phyloP scores from a whole-genome alignment of 2,329 filamentous ascomycete genomes.

The Cercospora sojina region DNA sequence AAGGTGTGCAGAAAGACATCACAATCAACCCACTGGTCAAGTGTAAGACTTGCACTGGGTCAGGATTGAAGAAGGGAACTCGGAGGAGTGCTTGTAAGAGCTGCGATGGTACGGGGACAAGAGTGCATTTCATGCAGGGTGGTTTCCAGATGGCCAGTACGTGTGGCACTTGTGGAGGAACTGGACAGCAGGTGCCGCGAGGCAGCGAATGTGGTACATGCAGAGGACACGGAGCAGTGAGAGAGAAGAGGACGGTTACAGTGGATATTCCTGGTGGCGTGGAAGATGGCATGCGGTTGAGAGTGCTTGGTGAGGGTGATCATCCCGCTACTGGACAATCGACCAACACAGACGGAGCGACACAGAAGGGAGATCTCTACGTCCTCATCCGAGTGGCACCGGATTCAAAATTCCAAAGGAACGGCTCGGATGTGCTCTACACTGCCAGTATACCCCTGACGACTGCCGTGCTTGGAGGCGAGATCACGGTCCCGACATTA shows the following conservation, averaged over 20 bases:
- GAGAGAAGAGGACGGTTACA: conserved; percentile 77
- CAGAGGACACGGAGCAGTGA: conserved; percentile 76
- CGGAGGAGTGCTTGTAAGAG: conserved; percentile 70
- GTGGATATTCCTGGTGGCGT: conserved; percentile 94
- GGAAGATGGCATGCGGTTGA: conserved; percentile 91
- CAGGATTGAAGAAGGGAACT: conserved; percentile 77
- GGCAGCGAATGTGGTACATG: conserved; percentile 81
- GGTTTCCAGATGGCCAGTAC: conserved; percentile 96
- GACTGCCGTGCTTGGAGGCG: conserved; percentile 87
- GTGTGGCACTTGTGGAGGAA: conserved; percentile 77
- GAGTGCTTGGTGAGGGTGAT: conserved; percentile 83
- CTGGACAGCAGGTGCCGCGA: conserved; percentile 71
- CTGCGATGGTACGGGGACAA: conserved; percentile 82
- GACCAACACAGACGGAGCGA: conserved; percentile 61
- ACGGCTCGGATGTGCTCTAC: conserved; percentile 87
- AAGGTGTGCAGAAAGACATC: conserved; percentile 85
- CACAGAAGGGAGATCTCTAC: conserved; percentile 82
- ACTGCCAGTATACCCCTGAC: conserved; percentile 89
- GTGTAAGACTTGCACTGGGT: conserved; percentile 80
- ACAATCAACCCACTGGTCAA: conserved; percentile 75
- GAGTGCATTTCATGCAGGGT: conserved; percentile 84
- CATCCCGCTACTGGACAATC: conserved; percentile 73
- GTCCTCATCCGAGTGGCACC: conserved; percentile 86
- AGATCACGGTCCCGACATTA: conserved; percentile 84
- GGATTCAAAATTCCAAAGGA: conserved; percentile 84